Evolutionary conservation across 2,329 filamentous ascomycete genomes (phyloP), one percentile per base, ranked within the genome.

Genomic region (Botryotinia narcissicola): DNA sequence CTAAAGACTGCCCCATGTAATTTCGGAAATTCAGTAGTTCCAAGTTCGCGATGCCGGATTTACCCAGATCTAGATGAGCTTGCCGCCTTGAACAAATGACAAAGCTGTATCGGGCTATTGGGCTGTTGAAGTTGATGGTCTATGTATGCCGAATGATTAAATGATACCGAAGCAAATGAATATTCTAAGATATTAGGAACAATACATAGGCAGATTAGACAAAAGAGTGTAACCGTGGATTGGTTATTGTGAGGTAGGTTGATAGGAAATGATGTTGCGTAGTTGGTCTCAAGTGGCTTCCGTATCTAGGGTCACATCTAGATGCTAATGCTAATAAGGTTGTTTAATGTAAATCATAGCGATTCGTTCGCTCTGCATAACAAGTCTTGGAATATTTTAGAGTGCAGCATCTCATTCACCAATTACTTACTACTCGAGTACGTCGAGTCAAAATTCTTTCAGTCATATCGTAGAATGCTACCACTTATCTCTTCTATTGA

Each of bases 1-100:
- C 71, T 69, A 61, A 74, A 62, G 73, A 74, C 76, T 61, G 73
- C 71, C 73, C 78, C 78, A 80, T 80, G 75, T 72, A 77, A 78
- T 75, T 76, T 79, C 73, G 75, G 75, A 70, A 73, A 54, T 70
- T 54, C 71, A 44, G 71, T 25, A 51, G 54, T 59, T 71, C 68
- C 72, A 61, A 73, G 72, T 71, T 73, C 68, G 72, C 68, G 68
- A 73, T 74, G 60, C 72, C 74, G 74, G 32, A 74, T 64, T 68
- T 59, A 64, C 32, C 67, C 60, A 63, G 32, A 20, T 69, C 29
- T 73, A 63, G 70, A 44, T 67, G 70, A 37, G 63, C 64, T 32
- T 73, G 61, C 25, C 32, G 29, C 29, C 40, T 60, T 32, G 46
- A 63, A 62, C 12, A n/a, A 64, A 51, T 54, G 61, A 4, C 42